These are phyloP conservation scores for Pyrenopolyporus hunteri DNA, from an alignment of 495 filamentous ascomycete genomes.

Conservation along the genomic window DNA sequence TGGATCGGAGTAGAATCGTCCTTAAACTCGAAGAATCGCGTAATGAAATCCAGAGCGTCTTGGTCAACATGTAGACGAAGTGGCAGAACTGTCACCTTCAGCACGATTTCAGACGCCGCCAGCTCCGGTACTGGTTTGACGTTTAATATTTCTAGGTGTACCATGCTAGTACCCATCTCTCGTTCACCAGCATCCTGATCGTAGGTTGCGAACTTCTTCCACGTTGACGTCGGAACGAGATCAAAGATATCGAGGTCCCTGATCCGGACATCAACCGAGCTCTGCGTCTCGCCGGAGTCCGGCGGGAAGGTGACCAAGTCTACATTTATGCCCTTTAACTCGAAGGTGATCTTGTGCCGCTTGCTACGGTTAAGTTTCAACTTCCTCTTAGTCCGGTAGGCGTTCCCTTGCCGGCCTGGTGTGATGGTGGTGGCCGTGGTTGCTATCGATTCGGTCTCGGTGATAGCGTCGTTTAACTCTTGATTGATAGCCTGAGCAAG, in stretches of 20 bases:
- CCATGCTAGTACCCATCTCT: constrained; percentile 84
- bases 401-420: constrained; percentile 56
- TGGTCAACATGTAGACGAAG: constrained; percentile 95
- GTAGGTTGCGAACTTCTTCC: constrained; percentile 97
- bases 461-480: constrained; percentile 81
- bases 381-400: constrained; percentile 58
- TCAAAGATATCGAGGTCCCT: constrained; percentile 90
- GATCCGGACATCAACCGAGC: constrained; percentile 81
- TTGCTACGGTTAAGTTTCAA: constrained; percentile 84
- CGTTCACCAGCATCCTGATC: constrained; percentile 84
- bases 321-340: constrained; percentile 82
- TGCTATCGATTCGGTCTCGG: constrained; percentile 87
- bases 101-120: constrained; percentile 86
- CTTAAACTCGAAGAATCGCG: constrained; percentile 96
- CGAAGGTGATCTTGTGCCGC: constrained; percentile 93
- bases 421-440: constrained; percentile 70
- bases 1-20: constrained; percentile 67
- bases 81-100: constrained; percentile 84
- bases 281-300: constrained; percentile 77
- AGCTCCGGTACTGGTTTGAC: constrained; percentile 83
- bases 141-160: constrained; percentile 85
- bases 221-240: constrained; percentile 92
- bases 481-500: constrained; percentile 83
- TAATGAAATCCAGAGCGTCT: constrained; percentile 96
- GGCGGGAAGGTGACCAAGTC: constrained; percentile 87